Base-by-base conservation (phyloP, 768 basidiomycete species). In the Phaffia australis region DNA sequence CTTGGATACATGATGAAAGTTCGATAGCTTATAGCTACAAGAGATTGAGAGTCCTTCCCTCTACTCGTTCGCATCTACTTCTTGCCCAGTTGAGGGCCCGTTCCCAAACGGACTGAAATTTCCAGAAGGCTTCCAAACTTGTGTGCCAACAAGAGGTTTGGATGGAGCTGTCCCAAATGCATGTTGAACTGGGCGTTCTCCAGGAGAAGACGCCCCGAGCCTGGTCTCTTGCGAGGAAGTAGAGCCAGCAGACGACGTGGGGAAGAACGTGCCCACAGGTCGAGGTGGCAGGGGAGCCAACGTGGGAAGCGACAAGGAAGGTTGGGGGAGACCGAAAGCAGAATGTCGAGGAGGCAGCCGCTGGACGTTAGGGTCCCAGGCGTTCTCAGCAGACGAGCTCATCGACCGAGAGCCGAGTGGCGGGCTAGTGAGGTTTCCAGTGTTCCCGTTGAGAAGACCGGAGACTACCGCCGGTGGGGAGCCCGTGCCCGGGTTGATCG, bases 31-130 rank as follows among this genome's bases (percentile, higher is more conserved):
- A 11, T 5, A 11, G 35, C 11, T 42, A 30, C 32, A 30, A n/a
- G 23, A 42, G 16, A n/a, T 35, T 15, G 6, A n/a, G 35, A 59
- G n/a, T 30, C 9, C n/a, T 18, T 21, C n/a, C 19, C n/a, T 35
- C 30, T 30, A 30, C 29, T 18, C 57, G 2, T 35, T 14, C 32
- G 57, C 29, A 46, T 25, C 18, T n/a, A 59, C 19, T 11, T 21
- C 11, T 59, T 5, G 32, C 11, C 23, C 16, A 30, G 27, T 9
- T 59, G 18, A 51, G 32, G 21, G n/a, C 52, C 63, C 66, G 1
- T 60, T 49, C 1, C 59, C 66, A 27, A 67, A 67, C 1, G 60
- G 66, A 23, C 60, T 63, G 46, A 67, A 67, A 19, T 52, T 61
- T n/a, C 51, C 21, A n/a, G 52, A 30, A 23, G 63, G 63, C 19